Conservation (phyloP, 192 early-diverging fungal genomes). For the Helicostylum pulchrum region DNA sequence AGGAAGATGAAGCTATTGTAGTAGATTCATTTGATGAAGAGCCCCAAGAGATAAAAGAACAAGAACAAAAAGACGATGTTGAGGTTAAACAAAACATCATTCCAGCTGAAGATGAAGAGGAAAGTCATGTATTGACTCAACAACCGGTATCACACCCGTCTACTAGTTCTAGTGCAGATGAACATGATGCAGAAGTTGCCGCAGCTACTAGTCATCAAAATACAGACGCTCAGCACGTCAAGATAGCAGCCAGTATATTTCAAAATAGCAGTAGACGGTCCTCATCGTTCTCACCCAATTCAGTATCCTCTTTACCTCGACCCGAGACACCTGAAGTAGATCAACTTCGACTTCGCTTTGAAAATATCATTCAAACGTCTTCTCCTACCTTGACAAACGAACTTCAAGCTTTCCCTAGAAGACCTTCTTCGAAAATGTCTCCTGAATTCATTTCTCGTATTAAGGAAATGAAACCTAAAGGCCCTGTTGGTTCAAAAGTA, state of each 20-base stretch:
- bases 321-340: constrained; percentile 29
- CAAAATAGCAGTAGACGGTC: not conserved
- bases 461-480: constrained; percentile 23
- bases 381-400: not conserved
- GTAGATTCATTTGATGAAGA: not conserved
- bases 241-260: not conserved
- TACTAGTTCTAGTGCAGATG: constrained; percentile 10
- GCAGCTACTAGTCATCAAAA: not conserved
- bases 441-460: constrained; percentile 18
- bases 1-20: not conserved
- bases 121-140: not conserved
- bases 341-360: constrained; percentile 20
- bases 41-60: not conserved
- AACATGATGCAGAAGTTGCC: constrained; percentile 26
- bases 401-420: not conserved
- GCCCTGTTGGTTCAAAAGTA: constrained; percentile 19
- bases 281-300: constrained; percentile 6
- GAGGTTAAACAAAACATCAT: not conserved
- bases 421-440: constrained; percentile 1
- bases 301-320: constrained; percentile 7
- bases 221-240: not conserved
- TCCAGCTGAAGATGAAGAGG: not conserved
- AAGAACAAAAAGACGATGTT: not conserved
- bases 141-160: constrained; percentile 7
- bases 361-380: not conserved